Conservation (phyloP, 179 eudicot species). For the Corrigiola litoralis region DNA sequence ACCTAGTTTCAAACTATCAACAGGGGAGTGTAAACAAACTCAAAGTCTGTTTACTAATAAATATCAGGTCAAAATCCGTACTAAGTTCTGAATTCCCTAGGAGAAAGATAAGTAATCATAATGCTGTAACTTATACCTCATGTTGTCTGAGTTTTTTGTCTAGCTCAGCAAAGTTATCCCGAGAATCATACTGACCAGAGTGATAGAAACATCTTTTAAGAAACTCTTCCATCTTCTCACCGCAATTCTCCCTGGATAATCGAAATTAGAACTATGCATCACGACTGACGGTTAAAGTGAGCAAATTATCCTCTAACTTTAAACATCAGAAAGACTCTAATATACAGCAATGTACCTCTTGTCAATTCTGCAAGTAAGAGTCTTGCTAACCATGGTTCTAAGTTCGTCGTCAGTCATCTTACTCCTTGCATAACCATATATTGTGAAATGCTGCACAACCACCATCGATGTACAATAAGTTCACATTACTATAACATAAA, state of each 20-base stretch:
- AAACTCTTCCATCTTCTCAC: constrained; percentile 88
- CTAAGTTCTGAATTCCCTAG: no score
- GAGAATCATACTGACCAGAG: constrained; percentile 81
- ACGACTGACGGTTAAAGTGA: neutral
- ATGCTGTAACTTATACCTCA: constrained; percentile 49
- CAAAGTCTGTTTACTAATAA: neutral
- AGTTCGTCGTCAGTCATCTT: constrained; percentile 97
- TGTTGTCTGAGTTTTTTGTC: constrained; percentile 76
- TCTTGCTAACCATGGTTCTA: constrained; percentile 83
- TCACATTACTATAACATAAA: neutral
- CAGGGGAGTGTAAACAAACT: neutral
- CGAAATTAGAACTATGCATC: neutral
- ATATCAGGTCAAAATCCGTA: no score
- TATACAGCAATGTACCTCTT: constrained; percentile 47
- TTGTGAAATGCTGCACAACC: constrained; percentile 75
- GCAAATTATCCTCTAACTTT: neutral
- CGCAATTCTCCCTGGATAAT: constrained; percentile 73
- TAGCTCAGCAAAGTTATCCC: constrained; percentile 57
- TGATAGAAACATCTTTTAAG: constrained; percentile 84
- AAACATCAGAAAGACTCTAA: neutral
- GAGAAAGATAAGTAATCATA: neutral
- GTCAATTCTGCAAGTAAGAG: constrained; percentile 95
- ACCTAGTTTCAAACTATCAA: no score
- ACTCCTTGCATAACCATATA: constrained; percentile 97
- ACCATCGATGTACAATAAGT: neutral